These are phyloP conservation scores for Pinus tabuliformis DNA, from an alignment of 75 land plant species.

Conservation along the genomic window DNA sequence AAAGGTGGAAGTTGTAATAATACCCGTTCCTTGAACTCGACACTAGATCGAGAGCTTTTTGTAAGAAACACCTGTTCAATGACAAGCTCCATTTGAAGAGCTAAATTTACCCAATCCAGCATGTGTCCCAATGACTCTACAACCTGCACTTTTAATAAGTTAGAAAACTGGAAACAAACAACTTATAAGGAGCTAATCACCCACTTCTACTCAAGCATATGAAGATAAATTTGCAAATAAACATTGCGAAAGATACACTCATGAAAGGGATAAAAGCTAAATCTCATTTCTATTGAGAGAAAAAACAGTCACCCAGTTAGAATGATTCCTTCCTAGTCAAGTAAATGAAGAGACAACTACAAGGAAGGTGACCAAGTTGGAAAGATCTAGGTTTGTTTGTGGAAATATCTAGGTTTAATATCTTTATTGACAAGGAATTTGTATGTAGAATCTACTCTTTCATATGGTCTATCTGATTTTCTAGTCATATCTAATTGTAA, in stretches of 20 bases:
- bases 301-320: not conserved
- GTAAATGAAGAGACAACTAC: not conserved
- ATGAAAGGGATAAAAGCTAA: not conserved
- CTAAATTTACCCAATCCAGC: constrained; percentile 78
- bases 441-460: too few species aligned
- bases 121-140: constrained; percentile 93
- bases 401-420: too few species aligned
- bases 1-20: not conserved
- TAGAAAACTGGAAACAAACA: not conserved
- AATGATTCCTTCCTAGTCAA: not conserved
- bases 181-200: not conserved
- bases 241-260: not conserved
- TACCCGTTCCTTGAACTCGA: constrained; percentile 88
- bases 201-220: not conserved
- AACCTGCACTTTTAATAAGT: constrained; percentile 41
- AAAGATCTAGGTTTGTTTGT: too few species aligned
- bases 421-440: too few species aligned
- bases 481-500: too few species aligned
- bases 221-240: not conserved
- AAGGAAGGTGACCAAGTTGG: not conserved
- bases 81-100: constrained; percentile 85
- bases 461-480: too few species aligned
- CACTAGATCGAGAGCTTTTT: constrained; percentile 48
- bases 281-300: not conserved
- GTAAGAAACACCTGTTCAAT: constrained; percentile 94